Evolutionary conservation across 495 filamentous ascomycete genomes (phyloP).

Genomic region (Neurospora cerealis): DNA sequence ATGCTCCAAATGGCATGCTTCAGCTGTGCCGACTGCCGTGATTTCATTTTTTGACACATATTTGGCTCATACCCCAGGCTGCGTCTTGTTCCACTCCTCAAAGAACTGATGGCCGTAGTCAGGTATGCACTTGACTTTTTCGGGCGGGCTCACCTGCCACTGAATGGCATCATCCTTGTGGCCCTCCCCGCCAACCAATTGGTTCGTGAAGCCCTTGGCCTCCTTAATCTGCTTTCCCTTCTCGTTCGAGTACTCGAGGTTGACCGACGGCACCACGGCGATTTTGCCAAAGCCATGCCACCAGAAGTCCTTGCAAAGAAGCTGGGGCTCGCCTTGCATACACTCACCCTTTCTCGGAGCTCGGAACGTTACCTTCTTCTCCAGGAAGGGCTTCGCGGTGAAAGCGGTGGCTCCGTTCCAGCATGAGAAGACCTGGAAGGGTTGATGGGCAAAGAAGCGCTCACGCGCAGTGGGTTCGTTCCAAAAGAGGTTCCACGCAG

Average conservation of each 20-base stretch:
- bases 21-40: background rate
- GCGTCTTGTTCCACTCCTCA: conserved; percentile 17
- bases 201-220: conserved; percentile 29
- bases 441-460: conserved; percentile 18
- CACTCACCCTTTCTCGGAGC: conserved; percentile 29
- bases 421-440: conserved; percentile 47
- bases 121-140: conserved; percentile 17
- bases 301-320: conserved; percentile 44
- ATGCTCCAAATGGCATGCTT: background rate
- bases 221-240: conserved; percentile 28
- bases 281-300: conserved; percentile 33
- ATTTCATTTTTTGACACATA: background rate
- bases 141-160: conserved; percentile 14
- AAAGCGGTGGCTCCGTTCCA: conserved; percentile 40
- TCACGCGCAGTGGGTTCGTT: conserved; percentile 21
- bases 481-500: conserved; percentile 37
- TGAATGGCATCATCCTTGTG: conserved; percentile 5
- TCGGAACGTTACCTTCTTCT: conserved; percentile 27
- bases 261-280: conserved; percentile 39
- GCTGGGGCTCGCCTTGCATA: conserved; percentile 34
- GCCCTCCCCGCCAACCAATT: conserved; percentile 11
- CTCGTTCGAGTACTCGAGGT: conserved; percentile 35
- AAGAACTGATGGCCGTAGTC: conserved; percentile 13
- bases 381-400: conserved; percentile 19
- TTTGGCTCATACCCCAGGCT: background rate